A percentile compares a stretch with the other conserved stretches of the same genome.
phyloP scores from a whole-genome alignment of 495 filamentous ascomycete species.

The Poronia punctata region DNA sequence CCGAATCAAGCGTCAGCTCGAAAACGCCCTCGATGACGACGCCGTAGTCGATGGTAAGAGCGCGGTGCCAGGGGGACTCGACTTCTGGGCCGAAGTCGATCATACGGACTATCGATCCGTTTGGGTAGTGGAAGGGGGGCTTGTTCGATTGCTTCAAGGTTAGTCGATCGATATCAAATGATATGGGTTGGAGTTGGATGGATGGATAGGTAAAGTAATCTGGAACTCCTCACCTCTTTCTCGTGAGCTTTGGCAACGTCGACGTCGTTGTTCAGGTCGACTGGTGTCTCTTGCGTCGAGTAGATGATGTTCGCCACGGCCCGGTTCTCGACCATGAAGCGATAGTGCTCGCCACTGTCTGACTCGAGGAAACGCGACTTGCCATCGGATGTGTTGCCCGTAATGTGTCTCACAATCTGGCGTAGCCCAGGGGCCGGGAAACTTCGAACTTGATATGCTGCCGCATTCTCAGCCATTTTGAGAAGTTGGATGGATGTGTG shows the following conservation, averaged over 20 bases:
- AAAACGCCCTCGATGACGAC: constrained; percentile 57
- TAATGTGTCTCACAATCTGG: constrained; percentile 26
- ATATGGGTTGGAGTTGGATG: neutral
- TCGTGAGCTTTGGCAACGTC: constrained; percentile 27
- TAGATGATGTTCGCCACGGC: constrained; percentile 32
- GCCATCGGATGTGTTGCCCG: constrained; percentile 31
- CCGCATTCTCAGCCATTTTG: no score
- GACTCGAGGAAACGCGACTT: constrained; percentile 23
- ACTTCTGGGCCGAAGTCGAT: constrained; percentile 44
- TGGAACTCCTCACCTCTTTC: constrained; percentile 5
- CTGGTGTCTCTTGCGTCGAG: constrained; percentile 46
- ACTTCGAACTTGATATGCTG: no score
- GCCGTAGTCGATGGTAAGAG: constrained; percentile 57
- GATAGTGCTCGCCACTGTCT: constrained; percentile 5
- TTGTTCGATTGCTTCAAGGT: constrained; percentile 8
- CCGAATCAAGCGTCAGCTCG: constrained; percentile 47
- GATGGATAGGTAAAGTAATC: neutral
- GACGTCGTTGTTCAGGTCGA: constrained; percentile 25
- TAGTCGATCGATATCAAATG: constrained; percentile 6
- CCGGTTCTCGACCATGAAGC: constrained; percentile 13
- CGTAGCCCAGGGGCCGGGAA: constrained; percentile 6
- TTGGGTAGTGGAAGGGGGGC: constrained; percentile 31
- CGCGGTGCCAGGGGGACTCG: constrained; percentile 50
- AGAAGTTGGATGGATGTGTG: no score
- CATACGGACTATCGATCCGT: constrained; percentile 40